These are phyloP conservation scores for Platismatia glauca DNA, from an alignment of 495 filamentous ascomycete species.

Conservation along the genomic window DNA sequence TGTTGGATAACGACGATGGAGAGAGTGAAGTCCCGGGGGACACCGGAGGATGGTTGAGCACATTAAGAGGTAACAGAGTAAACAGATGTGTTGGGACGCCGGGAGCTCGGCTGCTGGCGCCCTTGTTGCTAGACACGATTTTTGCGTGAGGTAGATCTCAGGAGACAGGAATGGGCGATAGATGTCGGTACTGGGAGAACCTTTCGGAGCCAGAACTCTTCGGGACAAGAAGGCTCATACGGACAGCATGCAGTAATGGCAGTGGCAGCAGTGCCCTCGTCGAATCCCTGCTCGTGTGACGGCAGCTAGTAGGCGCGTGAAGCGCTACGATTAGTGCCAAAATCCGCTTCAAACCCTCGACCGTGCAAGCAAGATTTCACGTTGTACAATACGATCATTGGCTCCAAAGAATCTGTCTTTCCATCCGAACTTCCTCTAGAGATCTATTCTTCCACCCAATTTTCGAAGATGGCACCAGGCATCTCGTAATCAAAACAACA, in stretches of 20 bases:
- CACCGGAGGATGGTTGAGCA: conserved; percentile 63
- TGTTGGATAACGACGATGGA: conserved; percentile 44
- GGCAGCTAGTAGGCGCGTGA: conserved; percentile 1
- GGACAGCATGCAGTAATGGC: background rate
- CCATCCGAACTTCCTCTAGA: background rate
- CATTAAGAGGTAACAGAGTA: conserved; percentile 64
- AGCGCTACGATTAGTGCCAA: background rate
- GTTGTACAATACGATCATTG: background rate
- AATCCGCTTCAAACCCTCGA: background rate
- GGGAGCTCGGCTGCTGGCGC: conserved; percentile 36
- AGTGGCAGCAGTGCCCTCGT: background rate
- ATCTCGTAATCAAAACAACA: background rate
- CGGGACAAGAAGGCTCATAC: background rate
- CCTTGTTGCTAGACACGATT: conserved; percentile 37
- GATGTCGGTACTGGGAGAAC: background rate
- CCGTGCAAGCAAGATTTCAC: background rate
- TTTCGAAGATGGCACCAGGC: background rate
- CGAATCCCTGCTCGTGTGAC: background rate
- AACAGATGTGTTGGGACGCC: conserved; percentile 52
- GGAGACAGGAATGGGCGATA: background rate
- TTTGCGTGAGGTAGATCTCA: conserved; percentile 24
- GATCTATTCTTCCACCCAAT: background rate
- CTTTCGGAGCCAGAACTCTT: background rate
- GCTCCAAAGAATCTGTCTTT: background rate
- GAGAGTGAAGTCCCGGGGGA: conserved; percentile 50